phyloP scores from a whole-genome alignment of 75 land plant genomes.

The Pseudotsuga menziesii region DNA sequence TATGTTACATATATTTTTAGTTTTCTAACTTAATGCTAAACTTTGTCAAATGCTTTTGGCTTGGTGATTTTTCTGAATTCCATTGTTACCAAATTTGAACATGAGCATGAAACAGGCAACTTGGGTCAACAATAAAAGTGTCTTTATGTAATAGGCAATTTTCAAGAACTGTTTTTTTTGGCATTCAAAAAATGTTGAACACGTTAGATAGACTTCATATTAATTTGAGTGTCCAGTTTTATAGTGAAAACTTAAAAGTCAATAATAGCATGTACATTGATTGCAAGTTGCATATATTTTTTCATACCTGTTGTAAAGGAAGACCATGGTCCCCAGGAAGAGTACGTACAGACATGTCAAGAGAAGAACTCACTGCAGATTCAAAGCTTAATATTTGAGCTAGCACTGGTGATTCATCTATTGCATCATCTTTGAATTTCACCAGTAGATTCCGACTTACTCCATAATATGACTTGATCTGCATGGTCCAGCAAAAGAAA shows the following conservation, averaged over 20 bases:
- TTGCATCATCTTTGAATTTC: slow-evolving; percentile 83
- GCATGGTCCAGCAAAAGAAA: slow-evolving; percentile 12
- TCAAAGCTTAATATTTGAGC: slow-evolving; percentile 73
- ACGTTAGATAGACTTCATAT: neutral
- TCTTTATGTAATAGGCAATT: no score
- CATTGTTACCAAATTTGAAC: no score
- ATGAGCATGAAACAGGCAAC: no score
- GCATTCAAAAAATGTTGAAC: neutral
- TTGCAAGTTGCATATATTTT: neutral
- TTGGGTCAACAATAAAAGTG: no score
- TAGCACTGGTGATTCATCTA: slow-evolving; percentile 84
- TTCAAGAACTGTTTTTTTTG: neutral
- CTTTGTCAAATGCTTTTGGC: no score
- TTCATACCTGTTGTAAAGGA: slow-evolving; percentile 78
- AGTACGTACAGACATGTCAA: slow-evolving; percentile 85
- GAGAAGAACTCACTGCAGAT: slow-evolving; percentile 76
- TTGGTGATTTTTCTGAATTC: no score
- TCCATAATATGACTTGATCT: slow-evolving; percentile 94
- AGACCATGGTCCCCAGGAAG: slow-evolving; percentile 91
- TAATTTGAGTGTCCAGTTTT: neutral
- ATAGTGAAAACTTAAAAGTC: neutral
- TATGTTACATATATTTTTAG: no score
- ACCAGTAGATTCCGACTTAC: slow-evolving; percentile 79
- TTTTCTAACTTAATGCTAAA: no score
- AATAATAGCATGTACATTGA: neutral